phyloP scores from a whole-genome alignment of 192 early-diverging fungal genomes.

The Podila epicladia region DNA sequence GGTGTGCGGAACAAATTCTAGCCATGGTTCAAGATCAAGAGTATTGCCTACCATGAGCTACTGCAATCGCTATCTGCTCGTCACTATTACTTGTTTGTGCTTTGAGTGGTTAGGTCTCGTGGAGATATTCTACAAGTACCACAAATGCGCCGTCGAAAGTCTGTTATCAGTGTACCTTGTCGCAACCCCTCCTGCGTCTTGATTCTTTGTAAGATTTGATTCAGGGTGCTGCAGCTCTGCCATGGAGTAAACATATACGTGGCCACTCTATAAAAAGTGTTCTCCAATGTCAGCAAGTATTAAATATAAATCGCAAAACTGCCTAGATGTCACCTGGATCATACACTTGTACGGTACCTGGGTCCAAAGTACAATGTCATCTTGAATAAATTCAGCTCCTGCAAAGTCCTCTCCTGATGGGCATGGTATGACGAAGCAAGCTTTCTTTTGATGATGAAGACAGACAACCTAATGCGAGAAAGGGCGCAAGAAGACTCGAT shows the following conservation, averaged over 20 bases:
- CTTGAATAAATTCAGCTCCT: constrained; percentile 49
- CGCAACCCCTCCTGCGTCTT: background rate
- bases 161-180: background rate
- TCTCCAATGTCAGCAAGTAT: too few relatives aligned
- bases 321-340: too few relatives aligned
- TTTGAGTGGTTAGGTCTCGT: background rate
- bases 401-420: constrained; percentile 31
- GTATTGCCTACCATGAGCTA: background rate
- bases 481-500: background rate
- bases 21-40: background rate
- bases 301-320: background rate
- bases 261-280: constrained; percentile 12
- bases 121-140: too few relatives aligned
- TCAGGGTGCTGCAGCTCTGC: background rate
- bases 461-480: constrained; percentile 17
- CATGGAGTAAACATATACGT: constrained; percentile 20
- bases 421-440: constrained; percentile 24
- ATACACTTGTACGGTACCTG: constrained; percentile 23
- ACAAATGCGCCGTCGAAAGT: too few relatives aligned
- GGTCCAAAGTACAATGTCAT: constrained; percentile 53
- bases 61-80: background rate
- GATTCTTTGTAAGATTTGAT: background rate
- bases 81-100: background rate
- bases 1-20: too few relatives aligned
- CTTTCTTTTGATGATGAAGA: constrained; percentile 20